Conservation (phyloP, 148 eudicot species). For the Amaranthus palmeri region DNA sequence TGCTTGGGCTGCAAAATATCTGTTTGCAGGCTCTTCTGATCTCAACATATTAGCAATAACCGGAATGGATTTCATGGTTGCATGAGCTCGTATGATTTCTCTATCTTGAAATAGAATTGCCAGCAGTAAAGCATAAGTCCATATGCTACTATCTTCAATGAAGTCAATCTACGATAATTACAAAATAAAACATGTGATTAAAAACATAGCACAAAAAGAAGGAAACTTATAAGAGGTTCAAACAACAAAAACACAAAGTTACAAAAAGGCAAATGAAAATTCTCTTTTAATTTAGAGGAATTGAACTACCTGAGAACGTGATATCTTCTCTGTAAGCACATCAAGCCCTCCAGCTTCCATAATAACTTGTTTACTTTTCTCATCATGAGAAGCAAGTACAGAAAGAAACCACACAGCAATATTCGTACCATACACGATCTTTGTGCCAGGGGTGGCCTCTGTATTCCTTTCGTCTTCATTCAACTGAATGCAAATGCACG, state of each 20-base stretch:
- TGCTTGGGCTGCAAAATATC: constrained; percentile 95
- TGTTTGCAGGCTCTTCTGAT: constrained; percentile 75
- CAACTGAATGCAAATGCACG: constrained; percentile 51
- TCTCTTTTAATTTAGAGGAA: not conserved
- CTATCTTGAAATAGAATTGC: constrained; percentile 86
- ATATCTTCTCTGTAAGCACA: constrained; percentile 70
- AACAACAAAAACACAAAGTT: not conserved
- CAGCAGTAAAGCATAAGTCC: constrained; percentile 76
- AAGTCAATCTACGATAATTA: constrained; percentile 48
- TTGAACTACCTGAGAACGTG: constrained; percentile 54
- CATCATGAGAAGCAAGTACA: constrained; percentile 71
- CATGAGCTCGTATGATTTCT: constrained; percentile 77
- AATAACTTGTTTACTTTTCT: constrained; percentile 53
- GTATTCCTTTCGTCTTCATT: constrained; percentile 38
- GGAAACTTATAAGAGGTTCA: constrained; percentile 1
- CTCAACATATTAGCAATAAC: constrained; percentile 68
- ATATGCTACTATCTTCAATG: constrained; percentile 69
- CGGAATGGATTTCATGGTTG: constrained; percentile 78
- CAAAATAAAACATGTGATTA: constrained; percentile 14
- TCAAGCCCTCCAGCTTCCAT: constrained; percentile 95
- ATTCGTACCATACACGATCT: constrained; percentile 52
- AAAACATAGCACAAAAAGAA: not conserved
- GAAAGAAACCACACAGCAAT: constrained; percentile 84
- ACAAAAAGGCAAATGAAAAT: not conserved
- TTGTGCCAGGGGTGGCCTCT: constrained; percentile 36